These are phyloP conservation scores for Didymellaceae sp. DNA, from an alignment of 2,329 filamentous ascomycete genomes.

Conservation along the genomic window DNA sequence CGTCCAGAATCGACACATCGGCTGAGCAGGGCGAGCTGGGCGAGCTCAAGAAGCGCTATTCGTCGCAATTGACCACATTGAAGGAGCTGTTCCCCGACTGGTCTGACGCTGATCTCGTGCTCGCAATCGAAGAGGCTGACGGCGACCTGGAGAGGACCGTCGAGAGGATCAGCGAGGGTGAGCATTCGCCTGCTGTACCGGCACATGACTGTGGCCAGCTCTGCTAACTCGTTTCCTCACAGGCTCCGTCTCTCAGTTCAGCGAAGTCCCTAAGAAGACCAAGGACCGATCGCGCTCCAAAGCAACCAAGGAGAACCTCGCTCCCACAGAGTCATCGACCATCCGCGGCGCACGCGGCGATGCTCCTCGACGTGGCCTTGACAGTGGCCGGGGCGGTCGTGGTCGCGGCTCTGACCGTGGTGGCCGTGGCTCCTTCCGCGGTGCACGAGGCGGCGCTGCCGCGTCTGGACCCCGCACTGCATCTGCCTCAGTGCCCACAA, in stretches of 20 bases:
- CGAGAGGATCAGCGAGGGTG: slow-evolving; percentile 81
- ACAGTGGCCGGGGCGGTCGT: slow-evolving; percentile 57
- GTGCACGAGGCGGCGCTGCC: slow-evolving; percentile 68
- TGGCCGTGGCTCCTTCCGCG: slow-evolving; percentile 59
- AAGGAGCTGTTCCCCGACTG: slow-evolving; percentile 95
- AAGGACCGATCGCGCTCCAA: slow-evolving; percentile 77
- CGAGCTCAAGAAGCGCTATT: slow-evolving; percentile 89
- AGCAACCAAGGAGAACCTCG: slow-evolving; percentile 64
- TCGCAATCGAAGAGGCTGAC: slow-evolving; percentile 86
- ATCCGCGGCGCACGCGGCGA: slow-evolving; percentile 33
- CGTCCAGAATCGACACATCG: slow-evolving; percentile 66
- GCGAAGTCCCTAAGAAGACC: slow-evolving; percentile 75
- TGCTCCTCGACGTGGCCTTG: slow-evolving; percentile 37
- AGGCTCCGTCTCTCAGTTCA: slow-evolving; percentile 84
- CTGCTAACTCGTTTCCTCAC: slow-evolving; percentile 19
- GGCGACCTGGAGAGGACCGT: slow-evolving; percentile 76
- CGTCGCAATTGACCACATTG: slow-evolving; percentile 77
- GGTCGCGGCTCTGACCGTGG: slow-evolving; percentile 67
- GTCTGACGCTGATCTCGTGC: slow-evolving; percentile 94
- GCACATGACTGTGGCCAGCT: neutral
- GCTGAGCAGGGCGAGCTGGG: slow-evolving; percentile 89
- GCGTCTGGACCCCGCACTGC: slow-evolving; percentile 63
- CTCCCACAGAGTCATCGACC: slow-evolving; percentile 54
- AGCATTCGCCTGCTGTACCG: slow-evolving; percentile 22
- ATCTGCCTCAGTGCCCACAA: slow-evolving; percentile 70